Evolutionary conservation across 2,329 filamentous ascomycete species (phyloP), one percentile per base, ranked within the genome.

Genomic region (Ophiostoma sp.): DNA sequence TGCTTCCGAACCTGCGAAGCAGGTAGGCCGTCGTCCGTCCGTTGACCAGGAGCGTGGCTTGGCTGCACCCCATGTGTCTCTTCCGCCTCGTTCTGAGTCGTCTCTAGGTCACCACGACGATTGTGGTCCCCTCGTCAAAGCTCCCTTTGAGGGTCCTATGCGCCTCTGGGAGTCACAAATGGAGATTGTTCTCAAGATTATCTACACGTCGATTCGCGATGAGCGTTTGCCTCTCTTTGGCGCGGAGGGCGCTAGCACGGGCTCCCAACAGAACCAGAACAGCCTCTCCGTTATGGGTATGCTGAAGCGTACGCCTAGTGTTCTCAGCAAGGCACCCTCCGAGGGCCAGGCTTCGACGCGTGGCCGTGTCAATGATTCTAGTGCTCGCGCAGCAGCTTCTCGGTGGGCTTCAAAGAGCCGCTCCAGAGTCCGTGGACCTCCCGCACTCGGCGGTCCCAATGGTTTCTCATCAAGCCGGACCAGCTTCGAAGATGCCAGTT

Each of bases 391-490:
- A 9, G 80, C 75, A 70, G 85, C 87, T 0, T 88, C 88, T 66
- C 84, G 92, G 67, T 98, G 92, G 90, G 85, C 87, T 62, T 91
- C 90, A 49, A 97, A 96, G 79, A 93, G 90, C 74, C 87, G 94
- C 67, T 96, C 93, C 1, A 84, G 93, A 64, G 72, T 65, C 14
- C 69, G 72, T 1, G 68, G 49, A 1, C 76, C 92, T 41, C 44
- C 45, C 1, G 89, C 36, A 38, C 12, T 14, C 5, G 65, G 95
- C 18, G 65, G 47, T 38, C 18, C 11, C 66, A 94, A 90, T 55
- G 92, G 91, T 12, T 87, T 96, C 75, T 93, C 90, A 38, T 97
- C 94, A 0, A 97, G 93, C 75, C 87, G 93, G 66, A 98, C 94
- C 9, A 98, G 94, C 78, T 87, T 99, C 72, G 95, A 99, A 70